Evolutionary conservation across 1,284 basidiomycete species (phyloP).

Genomic region (Tilletia caries): DNA sequence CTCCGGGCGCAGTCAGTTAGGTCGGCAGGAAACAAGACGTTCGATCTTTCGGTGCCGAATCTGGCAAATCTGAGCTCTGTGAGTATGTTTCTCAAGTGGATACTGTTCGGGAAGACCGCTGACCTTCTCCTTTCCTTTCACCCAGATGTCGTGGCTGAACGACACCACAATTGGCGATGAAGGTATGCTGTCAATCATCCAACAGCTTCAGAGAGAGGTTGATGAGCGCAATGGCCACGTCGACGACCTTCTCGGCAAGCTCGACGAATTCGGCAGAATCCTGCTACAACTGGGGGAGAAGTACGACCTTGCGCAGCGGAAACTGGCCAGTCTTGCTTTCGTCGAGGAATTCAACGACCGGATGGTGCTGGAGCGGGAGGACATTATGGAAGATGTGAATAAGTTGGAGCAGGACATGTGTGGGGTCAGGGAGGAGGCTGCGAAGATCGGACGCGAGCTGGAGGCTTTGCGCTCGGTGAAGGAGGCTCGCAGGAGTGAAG

Average conservation of each 20-base stretch:
- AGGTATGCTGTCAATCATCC: neutral
- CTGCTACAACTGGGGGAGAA: conserved; percentile 8
- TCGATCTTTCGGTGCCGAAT: neutral
- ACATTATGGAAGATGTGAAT: conserved; percentile 21
- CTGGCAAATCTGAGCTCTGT: conserved; percentile 4
- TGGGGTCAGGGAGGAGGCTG: neutral
- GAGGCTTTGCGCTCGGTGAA: conserved; percentile 1
- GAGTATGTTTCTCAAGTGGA: neutral
- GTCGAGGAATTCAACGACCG: neutral
- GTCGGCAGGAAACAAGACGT: neutral
- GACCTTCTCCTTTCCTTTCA: neutral
- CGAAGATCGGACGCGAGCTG: conserved; percentile 15
- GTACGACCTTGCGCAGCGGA: conserved; percentile 4
- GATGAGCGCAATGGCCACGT: conserved; percentile 6
- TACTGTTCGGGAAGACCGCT: neutral
- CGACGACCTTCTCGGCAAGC: conserved; percentile 7
- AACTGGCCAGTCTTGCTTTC: neutral
- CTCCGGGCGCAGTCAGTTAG: neutral
- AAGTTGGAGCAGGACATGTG: conserved; percentile 16
- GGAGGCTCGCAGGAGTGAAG: neutral
- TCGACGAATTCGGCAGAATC: neutral
- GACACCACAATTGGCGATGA: conserved; percentile 5
- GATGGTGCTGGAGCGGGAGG: neutral
- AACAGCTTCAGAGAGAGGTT: conserved; percentile 1
- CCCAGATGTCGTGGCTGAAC: conserved; percentile 11